Evolutionary conservation across 257 asterid genomes (phyloP).

Genomic region (Solanum pinnatisectum): DNA sequence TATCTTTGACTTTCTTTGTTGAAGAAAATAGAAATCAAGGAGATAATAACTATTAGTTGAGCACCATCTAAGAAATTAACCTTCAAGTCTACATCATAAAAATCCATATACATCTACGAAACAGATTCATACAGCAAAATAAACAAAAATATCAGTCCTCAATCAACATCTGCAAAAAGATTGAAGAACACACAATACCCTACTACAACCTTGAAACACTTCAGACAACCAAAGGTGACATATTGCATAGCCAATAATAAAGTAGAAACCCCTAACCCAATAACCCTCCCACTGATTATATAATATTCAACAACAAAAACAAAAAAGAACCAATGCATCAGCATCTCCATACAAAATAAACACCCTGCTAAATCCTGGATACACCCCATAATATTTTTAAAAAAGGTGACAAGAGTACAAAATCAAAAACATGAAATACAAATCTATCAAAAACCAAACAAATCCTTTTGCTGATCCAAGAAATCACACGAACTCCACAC

Average conservation of each 20-base stretch:
- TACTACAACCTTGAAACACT: neutral
- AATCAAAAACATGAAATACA: neutral
- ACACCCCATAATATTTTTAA: neutral
- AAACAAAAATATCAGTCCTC: neutral
- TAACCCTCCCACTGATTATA: neutral
- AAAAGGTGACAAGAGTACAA: neutral
- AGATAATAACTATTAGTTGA: neutral
- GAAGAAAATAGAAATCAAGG: neutral
- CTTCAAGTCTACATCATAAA: neutral
- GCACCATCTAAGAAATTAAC: neutral
- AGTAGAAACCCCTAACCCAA: neutral
- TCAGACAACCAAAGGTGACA: neutral
- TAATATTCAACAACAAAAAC: too few species aligned
- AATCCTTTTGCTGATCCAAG: constrained; percentile 8
- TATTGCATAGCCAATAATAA: neutral
- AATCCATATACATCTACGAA: neutral
- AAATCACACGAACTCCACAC: neutral
- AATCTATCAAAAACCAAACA: neutral
- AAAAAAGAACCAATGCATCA: neutral
- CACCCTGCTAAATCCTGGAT: neutral
- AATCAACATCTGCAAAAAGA: neutral
- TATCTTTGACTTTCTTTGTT: neutral
- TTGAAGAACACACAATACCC: neutral
- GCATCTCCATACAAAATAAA: neutral
- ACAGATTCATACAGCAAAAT: neutral